Base-by-base conservation (phyloP, 768 basidiomycete genomes). In the Leccinum disarticulatum region DNA sequence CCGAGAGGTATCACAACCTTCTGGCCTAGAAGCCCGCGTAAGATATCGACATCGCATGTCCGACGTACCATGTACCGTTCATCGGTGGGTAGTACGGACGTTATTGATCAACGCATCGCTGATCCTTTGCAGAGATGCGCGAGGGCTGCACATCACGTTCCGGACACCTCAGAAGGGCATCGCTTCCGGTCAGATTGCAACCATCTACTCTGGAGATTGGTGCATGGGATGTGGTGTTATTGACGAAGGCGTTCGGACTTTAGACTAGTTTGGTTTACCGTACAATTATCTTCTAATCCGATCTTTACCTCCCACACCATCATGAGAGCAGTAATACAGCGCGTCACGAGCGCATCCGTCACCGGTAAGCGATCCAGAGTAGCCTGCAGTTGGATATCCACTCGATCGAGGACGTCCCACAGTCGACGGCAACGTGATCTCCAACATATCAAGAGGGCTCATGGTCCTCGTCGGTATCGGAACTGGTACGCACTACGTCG, bases 391-490 rank as follows among this genome's bases (percentile, higher is more conserved):
- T 9, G 22, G 57, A 8, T 52, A 25, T 41, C 50, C 35, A 27
- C 54, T 54, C 52, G 48, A 41, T 54, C 55, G 48, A 41, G 17
- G 17, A 53, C 52, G 41, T 14, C n/a, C 47, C 41, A 10, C 73
- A 96, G 95, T 97, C 57, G 87, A 95, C 64, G 83, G 81, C 50
- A 79, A 90, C 66, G 79, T 86, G 33, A 85, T 98, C 61, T 93
- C 94, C 3, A 81, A 83, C 38, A 96, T 98, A 61, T 87, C 88
- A 17, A 80, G 82, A 64, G 95, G 95, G 2, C 77, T 98, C 31
- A 88, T 98, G 83, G 90, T 95, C 19, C 83, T 98, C 15, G 85
- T 98, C 35, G 95, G 95, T 28, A 91, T 98, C 64, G 91, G 90
- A 47, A 78, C 79, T 76, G 91, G 91, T 90, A 77, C 65, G 79